A percentile compares a stretch with the other conserved stretches of the same genome.
These are phyloP conservation scores for Taxillus chinensis DNA, from an alignment of 164 flowering plant genomes.

Conservation along the genomic window DNA sequence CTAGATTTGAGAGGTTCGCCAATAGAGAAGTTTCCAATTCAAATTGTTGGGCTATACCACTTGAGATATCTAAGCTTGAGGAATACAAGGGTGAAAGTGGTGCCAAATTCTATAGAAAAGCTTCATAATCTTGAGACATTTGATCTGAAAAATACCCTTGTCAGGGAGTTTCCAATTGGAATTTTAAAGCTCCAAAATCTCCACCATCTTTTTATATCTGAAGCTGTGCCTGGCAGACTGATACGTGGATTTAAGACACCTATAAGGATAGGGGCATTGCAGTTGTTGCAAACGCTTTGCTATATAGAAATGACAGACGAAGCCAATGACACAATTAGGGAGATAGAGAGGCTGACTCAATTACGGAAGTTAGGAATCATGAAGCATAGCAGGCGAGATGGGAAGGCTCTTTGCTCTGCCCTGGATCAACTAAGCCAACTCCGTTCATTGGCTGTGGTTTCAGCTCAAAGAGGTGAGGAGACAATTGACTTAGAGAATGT, in stretches of 20 bases:
- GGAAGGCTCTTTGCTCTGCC: conserved; percentile 12
- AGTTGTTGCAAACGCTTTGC: conserved; percentile 18
- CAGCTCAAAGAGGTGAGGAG: neutral
- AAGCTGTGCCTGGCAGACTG: too few relatives aligned
- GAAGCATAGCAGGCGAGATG: conserved; percentile 19
- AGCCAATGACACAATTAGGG: neutral
- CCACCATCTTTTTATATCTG: conserved; percentile 16
- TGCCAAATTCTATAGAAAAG: conserved; percentile 22
- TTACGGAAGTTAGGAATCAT: conserved; percentile 22
- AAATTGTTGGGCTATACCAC: conserved; percentile 9
- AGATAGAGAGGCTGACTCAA: conserved; percentile 20
- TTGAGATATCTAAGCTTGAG: conserved; percentile 22
- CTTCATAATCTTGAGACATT: conserved; percentile 23
- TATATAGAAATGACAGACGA: conserved; percentile 10
- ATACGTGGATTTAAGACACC: conserved; percentile 17
- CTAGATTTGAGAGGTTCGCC: conserved; percentile 22
- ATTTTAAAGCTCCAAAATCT: conserved; percentile 19
- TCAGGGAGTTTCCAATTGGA: conserved; percentile 18
- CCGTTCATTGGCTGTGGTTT: conserved; percentile 5
- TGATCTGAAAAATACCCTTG: conserved; percentile 18
- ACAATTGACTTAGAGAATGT: neutral
- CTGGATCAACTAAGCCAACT: conserved; percentile 14
- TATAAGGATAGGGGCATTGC: conserved; percentile 11
- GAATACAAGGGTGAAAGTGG: conserved; percentile 11
- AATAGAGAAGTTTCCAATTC: conserved; percentile 14